A percentile compares a stretch with the other conserved stretches of the same genome.
Conservation (phyloP, 371 early-diverging fungal genomes). For the Mortierella sp. region DNA sequence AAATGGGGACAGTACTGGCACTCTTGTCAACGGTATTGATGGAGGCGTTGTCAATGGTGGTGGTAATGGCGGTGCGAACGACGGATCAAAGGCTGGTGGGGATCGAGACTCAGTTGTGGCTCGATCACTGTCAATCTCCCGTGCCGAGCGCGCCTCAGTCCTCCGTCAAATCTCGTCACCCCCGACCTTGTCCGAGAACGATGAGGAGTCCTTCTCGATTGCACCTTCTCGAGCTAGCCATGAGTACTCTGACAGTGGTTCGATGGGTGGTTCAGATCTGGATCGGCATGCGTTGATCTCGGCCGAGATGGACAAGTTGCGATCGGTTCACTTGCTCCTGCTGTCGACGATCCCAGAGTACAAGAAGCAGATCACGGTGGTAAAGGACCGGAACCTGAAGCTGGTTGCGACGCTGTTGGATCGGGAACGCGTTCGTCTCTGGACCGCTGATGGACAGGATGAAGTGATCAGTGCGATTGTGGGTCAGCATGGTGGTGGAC, state of each 20-base stretch:
- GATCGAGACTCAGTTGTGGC: slow-evolving; percentile 29
- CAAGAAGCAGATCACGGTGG: slow-evolving; percentile 52
- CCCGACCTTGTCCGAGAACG: slow-evolving; percentile 29
- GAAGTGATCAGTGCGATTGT: slow-evolving; percentile 53
- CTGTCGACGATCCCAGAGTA: slow-evolving; percentile 53
- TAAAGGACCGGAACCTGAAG: slow-evolving; percentile 52
- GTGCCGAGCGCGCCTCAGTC: slow-evolving; percentile 49
- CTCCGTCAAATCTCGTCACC: slow-evolving; percentile 38
- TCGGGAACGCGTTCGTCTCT: slow-evolving; percentile 49
- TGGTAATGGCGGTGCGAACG: background rate
- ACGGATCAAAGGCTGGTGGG: slow-evolving; percentile 10
- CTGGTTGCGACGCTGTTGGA: slow-evolving; percentile 53
- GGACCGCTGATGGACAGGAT: slow-evolving; percentile 55
- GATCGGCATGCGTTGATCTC: slow-evolving; percentile 71
- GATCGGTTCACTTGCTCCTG: slow-evolving; percentile 61
- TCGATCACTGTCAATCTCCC: slow-evolving; percentile 42
- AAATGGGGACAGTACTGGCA: background rate
- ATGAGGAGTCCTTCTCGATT: slow-evolving; percentile 25
- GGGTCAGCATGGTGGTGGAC: slow-evolving; percentile 31
- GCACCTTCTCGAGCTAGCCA: slow-evolving; percentile 23
- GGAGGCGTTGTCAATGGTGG: background rate
- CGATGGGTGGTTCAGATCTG: slow-evolving; percentile 53
- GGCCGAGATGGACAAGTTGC: slow-evolving; percentile 69
- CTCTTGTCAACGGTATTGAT: background rate
- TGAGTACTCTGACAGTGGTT: slow-evolving; percentile 34